These are phyloP conservation scores for Nitzschia inconspicua DNA, from an alignment of 108 stramenopile genomes.

Conservation along the genomic window DNA sequence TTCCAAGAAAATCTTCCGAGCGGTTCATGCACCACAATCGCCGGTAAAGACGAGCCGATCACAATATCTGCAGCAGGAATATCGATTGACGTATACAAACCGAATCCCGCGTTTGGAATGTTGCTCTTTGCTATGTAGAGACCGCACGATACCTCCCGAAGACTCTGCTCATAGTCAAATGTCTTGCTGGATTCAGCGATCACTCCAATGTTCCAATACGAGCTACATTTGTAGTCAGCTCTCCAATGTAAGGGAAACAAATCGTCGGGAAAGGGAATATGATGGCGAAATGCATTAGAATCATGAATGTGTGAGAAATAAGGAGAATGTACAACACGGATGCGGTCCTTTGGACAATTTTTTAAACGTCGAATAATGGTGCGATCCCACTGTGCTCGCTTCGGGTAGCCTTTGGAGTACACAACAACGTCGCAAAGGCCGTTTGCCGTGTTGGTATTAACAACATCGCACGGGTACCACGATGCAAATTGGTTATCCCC, in stretches of 20 bases:
- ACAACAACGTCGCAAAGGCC: not conserved
- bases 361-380: not conserved
- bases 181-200: not conserved
- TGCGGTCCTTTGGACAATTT: constrained; percentile 27
- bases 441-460: not conserved
- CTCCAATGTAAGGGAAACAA: constrained; percentile 43
- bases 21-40: not conserved
- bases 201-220: not conserved
- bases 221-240: constrained; percentile 13
- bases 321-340: constrained; percentile 8
- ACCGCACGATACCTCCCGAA: constrained; percentile 30
- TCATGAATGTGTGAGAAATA: constrained; percentile 32
- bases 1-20: no score
- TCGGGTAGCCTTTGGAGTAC: not conserved
- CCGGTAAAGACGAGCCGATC: constrained; percentile 5
- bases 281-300: constrained; percentile 28
- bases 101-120: constrained; percentile 52
- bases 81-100: constrained; percentile 46
- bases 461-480: constrained; percentile 21
- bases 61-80: constrained; percentile 4
- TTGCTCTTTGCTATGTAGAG: constrained; percentile 46
- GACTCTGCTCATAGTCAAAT: constrained; percentile 3
- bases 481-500: not conserved
- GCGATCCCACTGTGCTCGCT: no score
- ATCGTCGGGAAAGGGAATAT: constrained; percentile 26